A percentile compares a stretch with the other conserved stretches of the same genome.
Evolutionary conservation across 208 protist genomes (phyloP).

Genomic region (Phytomonas sp.): DNA sequence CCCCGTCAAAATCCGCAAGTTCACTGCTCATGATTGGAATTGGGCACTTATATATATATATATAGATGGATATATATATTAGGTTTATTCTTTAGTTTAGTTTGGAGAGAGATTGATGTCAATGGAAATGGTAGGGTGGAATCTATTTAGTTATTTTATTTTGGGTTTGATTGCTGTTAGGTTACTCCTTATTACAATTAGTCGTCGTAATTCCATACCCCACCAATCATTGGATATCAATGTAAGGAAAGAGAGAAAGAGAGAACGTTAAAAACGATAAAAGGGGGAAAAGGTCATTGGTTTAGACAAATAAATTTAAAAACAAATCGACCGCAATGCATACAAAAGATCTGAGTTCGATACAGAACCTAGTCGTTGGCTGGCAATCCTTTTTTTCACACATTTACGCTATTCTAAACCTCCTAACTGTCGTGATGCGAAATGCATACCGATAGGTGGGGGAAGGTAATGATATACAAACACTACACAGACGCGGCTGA

Average conservation of each 20-base stretch:
- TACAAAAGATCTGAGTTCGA: not conserved
- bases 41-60: not conserved
- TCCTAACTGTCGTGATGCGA: not conserved
- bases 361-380: not conserved
- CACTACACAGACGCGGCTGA: not conserved
- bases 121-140: not conserved
- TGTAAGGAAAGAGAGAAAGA: slow-evolving; percentile 6
- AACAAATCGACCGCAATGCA: not conserved
- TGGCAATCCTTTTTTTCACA: not conserved
- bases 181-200: slow-evolving; percentile 9
- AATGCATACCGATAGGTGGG: not conserved
- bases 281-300: slow-evolving; percentile 9
- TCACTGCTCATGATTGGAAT: slow-evolving; percentile 53
- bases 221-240: slow-evolving; percentile 1
- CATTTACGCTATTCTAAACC: not conserved
- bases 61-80: too few species aligned
- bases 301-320: not conserved
- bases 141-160: slow-evolving; percentile 13
- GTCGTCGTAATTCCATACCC: slow-evolving; percentile 5
- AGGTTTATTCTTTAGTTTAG: too few species aligned
- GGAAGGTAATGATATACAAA: not conserved
- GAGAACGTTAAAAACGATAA: slow-evolving; percentile 8
- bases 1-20: slow-evolving; percentile 87
- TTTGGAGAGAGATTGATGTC: slow-evolving; percentile 6
- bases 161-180: slow-evolving; percentile 9